These are phyloP conservation scores for Boletus smithii DNA, from an alignment of 1,284 basidiomycete species.

Conservation along the genomic window DNA sequence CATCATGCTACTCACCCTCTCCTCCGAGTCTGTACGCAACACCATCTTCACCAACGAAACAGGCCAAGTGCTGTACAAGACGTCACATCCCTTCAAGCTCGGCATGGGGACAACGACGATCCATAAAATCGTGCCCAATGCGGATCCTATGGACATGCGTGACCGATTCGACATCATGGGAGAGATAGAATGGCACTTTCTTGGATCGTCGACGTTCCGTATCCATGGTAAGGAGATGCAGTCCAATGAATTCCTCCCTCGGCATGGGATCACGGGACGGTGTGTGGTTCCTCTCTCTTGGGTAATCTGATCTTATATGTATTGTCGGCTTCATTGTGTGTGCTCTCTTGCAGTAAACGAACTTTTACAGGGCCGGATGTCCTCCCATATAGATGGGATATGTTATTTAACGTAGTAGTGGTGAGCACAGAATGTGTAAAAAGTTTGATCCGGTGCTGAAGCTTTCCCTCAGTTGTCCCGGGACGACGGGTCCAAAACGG, in stretches of 20 bases:
- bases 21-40: conserved; percentile 15
- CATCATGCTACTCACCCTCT: conserved; percentile 15
- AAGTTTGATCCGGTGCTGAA: not conserved
- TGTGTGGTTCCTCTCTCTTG: conserved; percentile 2
- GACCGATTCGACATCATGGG: conserved; percentile 19
- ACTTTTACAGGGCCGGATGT: conserved; percentile 22
- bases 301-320: no score
- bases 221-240: conserved; percentile 12
- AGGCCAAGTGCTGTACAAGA: conserved; percentile 20
- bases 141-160: conserved; percentile 19
- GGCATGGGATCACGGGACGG: conserved; percentile 18
- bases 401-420: conserved; percentile 8
- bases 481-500: conserved; percentile 6
- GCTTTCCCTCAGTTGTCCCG: conserved; percentile 9
- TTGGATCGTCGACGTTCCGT: conserved; percentile 20
- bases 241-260: conserved; percentile 15
- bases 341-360: conserved; percentile 9
- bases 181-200: conserved; percentile 22
- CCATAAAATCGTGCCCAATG: conserved; percentile 18
- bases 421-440: conserved; percentile 1
- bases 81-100: conserved; percentile 12
- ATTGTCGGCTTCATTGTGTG: not conserved
- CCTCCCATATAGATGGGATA: conserved; percentile 16
- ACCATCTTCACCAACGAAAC: conserved; percentile 16
- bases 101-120: conserved; percentile 16